These are phyloP conservation scores for Pharnaceum exiguum DNA, from an alignment of 148 eudicot genomes.

Conservation along the genomic window DNA sequence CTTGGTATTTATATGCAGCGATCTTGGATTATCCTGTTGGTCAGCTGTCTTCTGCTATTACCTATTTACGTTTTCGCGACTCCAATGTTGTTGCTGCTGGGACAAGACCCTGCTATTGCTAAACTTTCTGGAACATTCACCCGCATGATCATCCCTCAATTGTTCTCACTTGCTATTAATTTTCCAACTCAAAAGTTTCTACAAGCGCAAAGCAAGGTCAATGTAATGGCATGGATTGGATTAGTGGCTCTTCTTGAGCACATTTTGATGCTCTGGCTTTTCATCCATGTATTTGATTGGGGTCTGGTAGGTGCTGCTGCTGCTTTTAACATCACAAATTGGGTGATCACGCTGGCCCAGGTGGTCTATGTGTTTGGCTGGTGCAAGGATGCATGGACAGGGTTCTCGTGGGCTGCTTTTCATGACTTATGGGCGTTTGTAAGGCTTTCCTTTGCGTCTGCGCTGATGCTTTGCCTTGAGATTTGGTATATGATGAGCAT, in stretches of 20 bases:
- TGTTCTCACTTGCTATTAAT: constrained; percentile 55
- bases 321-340: constrained; percentile 50
- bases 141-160: constrained; percentile 44
- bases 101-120: constrained; percentile 61
- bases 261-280: constrained; percentile 41
- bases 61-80: constrained; percentile 66
- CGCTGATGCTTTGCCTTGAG: constrained; percentile 76
- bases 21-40: constrained; percentile 56
- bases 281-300: constrained; percentile 48
- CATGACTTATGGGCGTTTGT: constrained; percentile 69
- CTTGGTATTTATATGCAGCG: constrained; percentile 80
- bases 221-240: constrained; percentile 48
- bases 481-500: constrained; percentile 76
- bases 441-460: constrained; percentile 68
- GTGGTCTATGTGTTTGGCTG: constrained; percentile 52
- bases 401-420: constrained; percentile 54
- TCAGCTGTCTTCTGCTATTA: constrained; percentile 36
- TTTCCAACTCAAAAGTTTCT: constrained; percentile 73
- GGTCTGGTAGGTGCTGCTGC: constrained; percentile 60
- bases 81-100: constrained; percentile 55
- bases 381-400: constrained; percentile 75
- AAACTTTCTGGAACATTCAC: constrained; percentile 57
- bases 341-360: constrained; percentile 42
- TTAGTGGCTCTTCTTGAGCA: constrained; percentile 32
- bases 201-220: constrained; percentile 75